Base-by-base conservation (phyloP, 2,329 filamentous ascomycete species). In the Xylariaceae sp. region DNA sequence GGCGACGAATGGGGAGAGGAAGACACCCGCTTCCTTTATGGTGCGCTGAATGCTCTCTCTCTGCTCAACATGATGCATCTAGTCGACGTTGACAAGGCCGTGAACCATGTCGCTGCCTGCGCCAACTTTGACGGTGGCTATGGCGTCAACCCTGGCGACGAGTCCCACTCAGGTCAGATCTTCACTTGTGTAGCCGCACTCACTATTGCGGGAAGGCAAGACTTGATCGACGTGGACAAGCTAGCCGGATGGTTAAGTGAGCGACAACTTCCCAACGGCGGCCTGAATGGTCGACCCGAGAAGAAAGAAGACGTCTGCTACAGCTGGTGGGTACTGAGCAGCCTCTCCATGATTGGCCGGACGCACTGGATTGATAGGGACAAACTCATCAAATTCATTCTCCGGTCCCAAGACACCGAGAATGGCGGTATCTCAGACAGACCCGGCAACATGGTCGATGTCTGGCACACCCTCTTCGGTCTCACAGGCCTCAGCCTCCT, bases 231-330 rank as follows among this genome's bases (percentile, higher is more conserved):
- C 70, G 83, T 83, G 62, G 90, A 96, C 71, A 89, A 88, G 67
- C 78, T 97, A 3, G 92, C 87, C 15, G 84, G 86, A 53, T 99
- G 94, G 94, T 80, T 99, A 56, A 96, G 92, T 74, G 94, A 99
- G 75, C 84, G 94, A 63, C 94, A 99, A 73, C 80, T 96, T 34
- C 83, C 90, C 8, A 88, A 87, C 52, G 94, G 94, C 35, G 94
- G 94, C 0, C 78, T 99, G 54, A 99, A 99, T 72, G 94, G 94
- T 2, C 83, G 94, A 53, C 94, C 94, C 0, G 94, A 97, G 76
- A 99, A 99, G 78, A 78, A 89, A 63, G 93, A 96, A 72, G 94
- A 99, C 73, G 93, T 96, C 11, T 99, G 94, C 77, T 99, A 99
- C 76, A 96, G 91, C 73, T 99, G 94, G 94, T 99, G 94, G 94